Evolutionary conservation across 345 rosid genomes (phyloP).

Genomic region (Euphorbia tirucalli): DNA sequence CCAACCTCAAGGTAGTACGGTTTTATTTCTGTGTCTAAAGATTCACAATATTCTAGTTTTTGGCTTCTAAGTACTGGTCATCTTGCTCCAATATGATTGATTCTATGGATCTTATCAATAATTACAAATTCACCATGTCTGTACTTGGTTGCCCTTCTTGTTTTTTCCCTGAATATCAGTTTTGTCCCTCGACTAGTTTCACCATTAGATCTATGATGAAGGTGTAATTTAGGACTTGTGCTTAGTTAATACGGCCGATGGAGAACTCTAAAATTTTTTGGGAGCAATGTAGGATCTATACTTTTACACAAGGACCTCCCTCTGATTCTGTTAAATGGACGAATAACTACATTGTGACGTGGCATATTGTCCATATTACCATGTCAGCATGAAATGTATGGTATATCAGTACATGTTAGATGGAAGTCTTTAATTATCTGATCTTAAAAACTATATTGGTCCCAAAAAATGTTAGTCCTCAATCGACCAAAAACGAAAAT

Average conservation of each 20-base stretch:
- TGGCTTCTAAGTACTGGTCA: not conserved
- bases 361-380: not conserved
- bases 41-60: not conserved
- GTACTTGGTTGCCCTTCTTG: no score
- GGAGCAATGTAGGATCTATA: not conserved
- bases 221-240: not conserved
- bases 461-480: not conserved
- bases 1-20: slow-evolving; percentile 51
- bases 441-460: not conserved
- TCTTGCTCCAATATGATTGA: no score
- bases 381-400: not conserved
- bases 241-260: not conserved
- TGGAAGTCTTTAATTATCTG: no score
- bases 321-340: no score
- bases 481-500: no score
- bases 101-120: no score
- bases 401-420: not conserved
- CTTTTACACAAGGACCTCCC: not conserved
- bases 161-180: not conserved
- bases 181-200: not conserved
- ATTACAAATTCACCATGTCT: no score
- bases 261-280: not conserved
- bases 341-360: not conserved
- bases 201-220: no score
- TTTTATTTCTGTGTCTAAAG: not conserved